Base-by-base conservation (phyloP, 139 green algal genomes). In the Limnomonas spitsbergensis region DNA sequence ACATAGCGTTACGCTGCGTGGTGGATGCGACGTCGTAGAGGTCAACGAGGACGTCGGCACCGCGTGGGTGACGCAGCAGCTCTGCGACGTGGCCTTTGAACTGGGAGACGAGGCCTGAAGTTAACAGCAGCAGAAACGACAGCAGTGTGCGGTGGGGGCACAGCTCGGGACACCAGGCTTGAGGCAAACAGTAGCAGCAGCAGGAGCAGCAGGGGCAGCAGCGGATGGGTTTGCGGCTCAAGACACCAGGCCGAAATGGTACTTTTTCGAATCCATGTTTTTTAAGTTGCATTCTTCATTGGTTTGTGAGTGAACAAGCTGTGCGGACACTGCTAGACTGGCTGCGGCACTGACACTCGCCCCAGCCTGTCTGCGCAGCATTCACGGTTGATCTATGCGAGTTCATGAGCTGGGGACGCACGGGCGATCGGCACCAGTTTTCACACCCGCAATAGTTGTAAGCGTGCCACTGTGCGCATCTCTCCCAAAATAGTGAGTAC, bases 1-100 rank as follows among this genome's bases (percentile, higher is more conserved):
- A 90, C 85, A 95, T 83, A 2, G 81, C 70, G 71, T 93, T 93
- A 47, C 88, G 86, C 78, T 69, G 47, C 39, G 76, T 3, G 0
- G 80, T 72, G 26, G 76, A 79, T 20, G 83, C 84, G 0, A 82
- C 84, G 52, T 86, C 83, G 79, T 93, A 97, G 14, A 96, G 80
- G 76, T 96, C 94, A 26, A 91, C 84, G 27, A 98, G 73, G 2
- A 97, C 92, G 34, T 94, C 85, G 0, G 87, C 84, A 68, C 89
- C 94, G 36, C 87, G 88, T 0, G 92, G 93, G 80, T 98, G 94
- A 27, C 93, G 86, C 78, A 97, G 84, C 74, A 98, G 88, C 76
- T 91, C 82, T 0, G 85, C 79, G 14, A 94, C 76, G 42, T 92
- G 87, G 29, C 92, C 91, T 56, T 86, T 87, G 75, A 95, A 93